Evolutionary conservation across 2,329 filamentous ascomycete genomes (phyloP).

Genomic region (Cladosporium colombiae): DNA sequence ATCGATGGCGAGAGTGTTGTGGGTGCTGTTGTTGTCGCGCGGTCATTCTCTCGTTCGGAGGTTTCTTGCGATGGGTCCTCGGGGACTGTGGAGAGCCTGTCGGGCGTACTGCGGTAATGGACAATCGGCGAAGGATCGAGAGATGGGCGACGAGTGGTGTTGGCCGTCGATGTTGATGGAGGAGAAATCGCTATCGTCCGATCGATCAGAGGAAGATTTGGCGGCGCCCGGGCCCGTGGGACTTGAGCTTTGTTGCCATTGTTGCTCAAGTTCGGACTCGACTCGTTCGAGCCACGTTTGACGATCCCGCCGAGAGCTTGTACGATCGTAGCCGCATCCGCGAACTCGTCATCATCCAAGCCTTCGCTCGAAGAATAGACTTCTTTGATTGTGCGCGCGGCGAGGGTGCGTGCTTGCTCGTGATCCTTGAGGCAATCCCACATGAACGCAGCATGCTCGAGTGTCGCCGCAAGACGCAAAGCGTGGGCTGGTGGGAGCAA

Average conservation of each 20-base stretch:
- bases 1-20: slow-evolving; percentile 26
- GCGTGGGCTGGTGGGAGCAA: slow-evolving; percentile 87
- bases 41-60: slow-evolving; percentile 25
- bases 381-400: slow-evolving; percentile 80
- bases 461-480: slow-evolving; percentile 81
- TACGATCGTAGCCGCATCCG: slow-evolving; percentile 86
- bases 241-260: slow-evolving; percentile 8
- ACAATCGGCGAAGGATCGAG: neutral
- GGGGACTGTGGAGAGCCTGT: slow-evolving; percentile 36
- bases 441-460: slow-evolving; percentile 89
- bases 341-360: slow-evolving; percentile 94
- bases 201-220: slow-evolving; percentile 27
- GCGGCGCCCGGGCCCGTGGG: slow-evolving; percentile 17
- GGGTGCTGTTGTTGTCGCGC: slow-evolving; percentile 16
- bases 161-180: slow-evolving; percentile 19
- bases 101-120: slow-evolving; percentile 27
- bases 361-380: slow-evolving; percentile 89
- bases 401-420: slow-evolving; percentile 72
- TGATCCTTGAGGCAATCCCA: slow-evolving; percentile 89
- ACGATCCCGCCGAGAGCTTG: slow-evolving; percentile 85
- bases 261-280: slow-evolving; percentile 18
- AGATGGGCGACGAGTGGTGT: neutral
- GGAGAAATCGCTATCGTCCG: slow-evolving; percentile 37
- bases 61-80: slow-evolving; percentile 29
- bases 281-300: slow-evolving; percentile 62